A percentile compares a stretch with the other conserved stretches of the same genome.
Evolutionary conservation across 768 basidiomycete genomes (phyloP).

Genomic region (Lentinula aciculospora): DNA sequence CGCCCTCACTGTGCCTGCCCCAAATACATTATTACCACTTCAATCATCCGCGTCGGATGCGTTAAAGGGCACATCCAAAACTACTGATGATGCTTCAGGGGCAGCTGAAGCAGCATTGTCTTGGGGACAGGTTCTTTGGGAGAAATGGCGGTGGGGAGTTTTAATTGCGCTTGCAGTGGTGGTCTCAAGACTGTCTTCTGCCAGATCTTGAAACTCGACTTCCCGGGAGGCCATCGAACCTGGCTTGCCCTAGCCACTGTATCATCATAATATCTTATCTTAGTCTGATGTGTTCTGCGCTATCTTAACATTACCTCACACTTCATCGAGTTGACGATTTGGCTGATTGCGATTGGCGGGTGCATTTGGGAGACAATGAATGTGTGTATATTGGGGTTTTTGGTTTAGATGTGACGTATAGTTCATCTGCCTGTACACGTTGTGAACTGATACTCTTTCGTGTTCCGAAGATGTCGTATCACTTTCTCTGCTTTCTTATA

Average conservation of each 20-base stretch:
- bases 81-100: constrained; percentile 21
- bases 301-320: neutral
- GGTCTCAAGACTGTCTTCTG: constrained; percentile 69
- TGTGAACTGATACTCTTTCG: too few species aligned
- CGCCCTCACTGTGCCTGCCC: constrained; percentile 3
- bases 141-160: constrained; percentile 83
- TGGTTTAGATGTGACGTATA: too few species aligned
- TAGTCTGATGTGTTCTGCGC: neutral
- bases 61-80: constrained; percentile 6
- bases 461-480: neutral
- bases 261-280: neutral
- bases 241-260: neutral
- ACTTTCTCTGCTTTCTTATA: neutral
- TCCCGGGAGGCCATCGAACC: neutral
- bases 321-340: too few species aligned
- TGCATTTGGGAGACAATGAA: too few species aligned
- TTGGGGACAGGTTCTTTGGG: constrained; percentile 66
- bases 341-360: too few species aligned
- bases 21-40: constrained; percentile 14
- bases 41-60: constrained; percentile 4
- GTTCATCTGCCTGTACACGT: too few species aligned
- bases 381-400: too few species aligned
- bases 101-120: constrained; percentile 50
- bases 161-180: constrained; percentile 73
- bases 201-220: constrained; percentile 9